phyloP scores from a whole-genome alignment of 2,329 filamentous ascomycete genomes.

The Septoria linicola region DNA sequence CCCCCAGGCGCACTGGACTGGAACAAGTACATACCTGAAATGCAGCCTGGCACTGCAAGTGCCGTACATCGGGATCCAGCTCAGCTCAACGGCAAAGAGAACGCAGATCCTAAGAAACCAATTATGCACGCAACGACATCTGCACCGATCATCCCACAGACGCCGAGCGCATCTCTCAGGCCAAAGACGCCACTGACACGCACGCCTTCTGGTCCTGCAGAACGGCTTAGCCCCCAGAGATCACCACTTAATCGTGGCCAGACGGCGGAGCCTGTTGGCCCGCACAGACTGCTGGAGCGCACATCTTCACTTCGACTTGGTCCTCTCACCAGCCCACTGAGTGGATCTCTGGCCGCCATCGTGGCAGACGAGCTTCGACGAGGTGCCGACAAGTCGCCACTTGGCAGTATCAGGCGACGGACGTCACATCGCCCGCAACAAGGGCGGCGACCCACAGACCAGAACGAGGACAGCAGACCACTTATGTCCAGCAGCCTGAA shows the following conservation, averaged over 20 bases:
- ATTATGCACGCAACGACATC: constrained; percentile 41
- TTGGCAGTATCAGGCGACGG: constrained; percentile 19
- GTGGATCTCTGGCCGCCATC: constrained; percentile 60
- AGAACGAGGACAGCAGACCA: constrained; percentile 11
- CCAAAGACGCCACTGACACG: constrained; percentile 31
- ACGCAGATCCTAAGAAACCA: constrained; percentile 26
- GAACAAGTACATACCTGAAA: constrained; percentile 19
- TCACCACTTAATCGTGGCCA: constrained; percentile 16
- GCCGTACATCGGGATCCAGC: constrained; percentile 34
- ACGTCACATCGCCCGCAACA: constrained; percentile 14
- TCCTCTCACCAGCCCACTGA: constrained; percentile 60
- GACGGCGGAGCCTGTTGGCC: constrained; percentile 34
- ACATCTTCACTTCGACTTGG: constrained; percentile 57
- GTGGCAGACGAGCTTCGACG: constrained; percentile 65
- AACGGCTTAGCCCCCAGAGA: constrained; percentile 14
- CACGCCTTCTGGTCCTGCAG: constrained; percentile 22
- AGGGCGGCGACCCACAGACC: constrained; percentile 13
- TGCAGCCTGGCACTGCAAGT: constrained; percentile 29
- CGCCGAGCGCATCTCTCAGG: constrained; percentile 21
- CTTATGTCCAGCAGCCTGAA: constrained; percentile 18
- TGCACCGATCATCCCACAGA: constrained; percentile 33
- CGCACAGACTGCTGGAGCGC: constrained; percentile 45
- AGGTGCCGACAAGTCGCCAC: constrained; percentile 43
- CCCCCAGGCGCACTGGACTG: constrained; percentile 11
- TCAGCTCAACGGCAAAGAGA: constrained; percentile 22